These are phyloP conservation scores for Madurella mycetomatis DNA, from an alignment of 2,329 filamentous ascomycete species.

Conservation along the genomic window DNA sequence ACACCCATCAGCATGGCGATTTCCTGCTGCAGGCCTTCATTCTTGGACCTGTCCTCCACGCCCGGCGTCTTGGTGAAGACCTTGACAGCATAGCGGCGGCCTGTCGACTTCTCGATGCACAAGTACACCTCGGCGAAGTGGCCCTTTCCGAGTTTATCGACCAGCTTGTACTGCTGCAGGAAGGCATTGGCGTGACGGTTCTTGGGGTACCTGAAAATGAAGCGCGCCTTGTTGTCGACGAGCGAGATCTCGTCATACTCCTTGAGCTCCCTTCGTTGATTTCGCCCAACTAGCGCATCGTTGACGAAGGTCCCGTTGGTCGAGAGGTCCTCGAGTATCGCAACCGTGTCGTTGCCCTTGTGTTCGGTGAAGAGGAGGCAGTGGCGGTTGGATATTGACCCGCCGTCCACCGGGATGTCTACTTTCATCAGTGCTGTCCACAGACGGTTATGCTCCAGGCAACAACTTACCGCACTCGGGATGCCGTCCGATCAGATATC, in stretches of 20 bases:
- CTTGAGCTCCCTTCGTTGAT: constrained; percentile 81
- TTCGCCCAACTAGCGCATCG: constrained; percentile 82
- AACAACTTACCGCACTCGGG: constrained; percentile 76
- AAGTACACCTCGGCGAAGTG: constrained; percentile 25
- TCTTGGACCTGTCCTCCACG: constrained; percentile 77
- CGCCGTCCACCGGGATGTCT: constrained; percentile 71
- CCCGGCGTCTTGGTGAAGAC: constrained; percentile 83
- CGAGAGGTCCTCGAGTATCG: constrained; percentile 86
- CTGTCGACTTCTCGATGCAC: constrained; percentile 75
- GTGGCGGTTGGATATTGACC: constrained; percentile 83
- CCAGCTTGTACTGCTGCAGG: constrained; percentile 76
- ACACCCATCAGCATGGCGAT: constrained; percentile 97
- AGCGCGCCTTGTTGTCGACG: constrained; percentile 70
- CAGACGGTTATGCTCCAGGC: background rate
- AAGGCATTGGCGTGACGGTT: constrained; percentile 72
- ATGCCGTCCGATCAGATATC: constrained; percentile 89
- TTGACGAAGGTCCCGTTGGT: constrained; percentile 97
- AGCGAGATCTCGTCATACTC: constrained; percentile 90
- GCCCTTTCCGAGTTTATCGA: constrained; percentile 34
- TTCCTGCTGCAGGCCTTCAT: constrained; percentile 86
- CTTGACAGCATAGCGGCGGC: constrained; percentile 85
- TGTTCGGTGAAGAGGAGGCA: constrained; percentile 44
- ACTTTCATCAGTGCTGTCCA: constrained; percentile 19
- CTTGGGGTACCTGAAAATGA: constrained; percentile 86
- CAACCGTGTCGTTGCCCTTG: constrained; percentile 46